Conservation (phyloP, 345 rosid genomes). For the Stellera chamaejasme region DNA sequence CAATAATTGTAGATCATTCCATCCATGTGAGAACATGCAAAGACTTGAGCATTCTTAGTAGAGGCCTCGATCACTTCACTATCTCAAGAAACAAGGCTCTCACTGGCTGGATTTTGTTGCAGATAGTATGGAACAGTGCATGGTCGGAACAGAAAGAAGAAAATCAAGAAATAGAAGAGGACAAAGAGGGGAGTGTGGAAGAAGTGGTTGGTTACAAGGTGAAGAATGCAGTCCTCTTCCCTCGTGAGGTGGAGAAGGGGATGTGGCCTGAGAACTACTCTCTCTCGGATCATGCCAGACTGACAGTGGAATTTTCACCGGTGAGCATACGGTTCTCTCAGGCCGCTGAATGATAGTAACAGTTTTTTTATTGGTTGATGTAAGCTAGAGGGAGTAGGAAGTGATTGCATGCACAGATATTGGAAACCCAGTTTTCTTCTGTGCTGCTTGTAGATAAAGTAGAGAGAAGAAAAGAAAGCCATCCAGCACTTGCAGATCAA, state of each 20-base stretch:
- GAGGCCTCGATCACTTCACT: background rate
- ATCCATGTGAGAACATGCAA: background rate
- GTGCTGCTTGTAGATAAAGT: conserved; percentile 5
- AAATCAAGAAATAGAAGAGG: conserved; percentile 16
- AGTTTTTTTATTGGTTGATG: background rate
- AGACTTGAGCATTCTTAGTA: background rate
- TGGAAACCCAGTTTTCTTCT: background rate
- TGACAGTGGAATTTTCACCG: conserved; percentile 76
- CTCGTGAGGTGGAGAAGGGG: conserved; percentile 85
- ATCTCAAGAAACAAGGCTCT: background rate
- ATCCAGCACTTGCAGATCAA: too few species aligned
- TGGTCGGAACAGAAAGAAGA: conserved; percentile 22
- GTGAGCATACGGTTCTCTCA: conserved; percentile 50
- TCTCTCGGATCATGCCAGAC: conserved; percentile 88
- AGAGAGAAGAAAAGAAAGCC: background rate
- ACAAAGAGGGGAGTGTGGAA: conserved; percentile 12
- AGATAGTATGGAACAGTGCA: conserved; percentile 36
- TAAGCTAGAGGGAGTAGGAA: conserved; percentile 6
- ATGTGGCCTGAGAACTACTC: conserved; percentile 83
- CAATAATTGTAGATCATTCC: too few species aligned
- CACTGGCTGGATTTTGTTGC: conserved; percentile 4
- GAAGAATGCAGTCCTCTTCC: conserved; percentile 72
- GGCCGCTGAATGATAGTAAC: background rate
- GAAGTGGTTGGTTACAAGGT: conserved; percentile 64
- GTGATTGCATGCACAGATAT: background rate